These are phyloP conservation scores for Globisporangium spiculum DNA, from an alignment of 352 stramenopile species.

Conservation along the genomic window DNA sequence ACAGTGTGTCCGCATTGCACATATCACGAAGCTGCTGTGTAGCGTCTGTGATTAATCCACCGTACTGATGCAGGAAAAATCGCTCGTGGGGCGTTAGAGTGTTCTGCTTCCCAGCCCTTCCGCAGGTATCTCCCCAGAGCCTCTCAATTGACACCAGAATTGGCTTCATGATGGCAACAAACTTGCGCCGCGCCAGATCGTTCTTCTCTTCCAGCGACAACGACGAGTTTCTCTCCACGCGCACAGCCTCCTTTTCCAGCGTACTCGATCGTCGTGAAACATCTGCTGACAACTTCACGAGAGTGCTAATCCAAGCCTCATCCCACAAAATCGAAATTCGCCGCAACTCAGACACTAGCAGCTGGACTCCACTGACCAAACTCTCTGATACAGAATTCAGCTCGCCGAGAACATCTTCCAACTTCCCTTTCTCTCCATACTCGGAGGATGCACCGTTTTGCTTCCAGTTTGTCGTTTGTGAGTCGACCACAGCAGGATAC, in stretches of 20 bases:
- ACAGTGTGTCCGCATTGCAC: slow-evolving; percentile 28
- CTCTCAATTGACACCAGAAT: slow-evolving; percentile 65
- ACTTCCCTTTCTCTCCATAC: slow-evolving; percentile 12
- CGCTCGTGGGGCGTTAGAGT: slow-evolving; percentile 68
- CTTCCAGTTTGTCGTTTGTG: slow-evolving; percentile 15
- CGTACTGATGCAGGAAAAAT: slow-evolving; percentile 68
- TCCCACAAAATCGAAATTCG: slow-evolving; percentile 84
- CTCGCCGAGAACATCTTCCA: slow-evolving; percentile 42
- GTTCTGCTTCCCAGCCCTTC: slow-evolving; percentile 21
- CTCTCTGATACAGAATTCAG: slow-evolving; percentile 34
- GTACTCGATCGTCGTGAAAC: slow-evolving; percentile 63
- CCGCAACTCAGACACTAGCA: slow-evolving; percentile 70
- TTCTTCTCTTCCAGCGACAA: slow-evolving; percentile 61
- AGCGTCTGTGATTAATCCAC: slow-evolving; percentile 41
- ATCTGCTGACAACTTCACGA: slow-evolving; percentile 75
- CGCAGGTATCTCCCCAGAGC: slow-evolving; percentile 66
- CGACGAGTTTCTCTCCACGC: slow-evolving; percentile 68
- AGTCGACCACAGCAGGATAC: slow-evolving; percentile 74
- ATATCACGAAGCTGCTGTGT: slow-evolving; percentile 43
- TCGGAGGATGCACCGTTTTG: neutral
- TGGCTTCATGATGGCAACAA: slow-evolving; percentile 83
- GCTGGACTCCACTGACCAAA: slow-evolving; percentile 51
- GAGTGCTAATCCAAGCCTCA: slow-evolving; percentile 67
- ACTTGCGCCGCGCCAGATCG: slow-evolving; percentile 62
- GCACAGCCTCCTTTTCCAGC: slow-evolving; percentile 69